Percentiles rank a stretch among this genome's conserved stretches.
Evolutionary conservation across 371 early-diverging fungal species (phyloP).

Genomic region (Vittaforma corneae): DNA sequence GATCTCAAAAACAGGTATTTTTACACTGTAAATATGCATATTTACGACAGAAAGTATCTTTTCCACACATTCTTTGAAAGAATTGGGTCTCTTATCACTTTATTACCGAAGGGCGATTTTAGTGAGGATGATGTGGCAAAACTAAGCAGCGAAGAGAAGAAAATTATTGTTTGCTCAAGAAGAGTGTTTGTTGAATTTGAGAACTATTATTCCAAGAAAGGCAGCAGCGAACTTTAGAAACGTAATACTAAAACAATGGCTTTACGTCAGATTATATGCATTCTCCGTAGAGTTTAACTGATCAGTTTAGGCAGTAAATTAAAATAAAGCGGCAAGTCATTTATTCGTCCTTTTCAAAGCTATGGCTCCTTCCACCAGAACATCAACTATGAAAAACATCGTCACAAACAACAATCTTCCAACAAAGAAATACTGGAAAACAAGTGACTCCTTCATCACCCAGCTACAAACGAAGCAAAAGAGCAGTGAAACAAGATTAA

Average conservation of each 20-base stretch:
- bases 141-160: background rate
- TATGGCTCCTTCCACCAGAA: no score
- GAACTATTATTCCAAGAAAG: background rate
- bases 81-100: background rate
- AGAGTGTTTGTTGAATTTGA: background rate
- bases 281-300: no score
- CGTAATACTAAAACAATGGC: no score
- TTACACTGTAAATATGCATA: background rate
- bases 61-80: background rate
- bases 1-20: background rate
- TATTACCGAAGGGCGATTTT: background rate
- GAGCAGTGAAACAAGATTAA: no score
- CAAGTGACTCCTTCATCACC: background rate
- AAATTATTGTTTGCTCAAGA: background rate
- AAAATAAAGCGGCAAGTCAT: no score
- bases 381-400: constrained; percentile 5
- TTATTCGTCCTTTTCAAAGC: no score
- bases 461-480: constrained; percentile 5
- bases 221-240: no score
- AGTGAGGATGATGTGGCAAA: background rate
- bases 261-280: no score
- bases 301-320: no score
- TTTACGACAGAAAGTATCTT: background rate
- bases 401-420: constrained; percentile 11
- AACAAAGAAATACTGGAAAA: constrained; percentile 14